A percentile compares a stretch with the other conserved stretches of the same genome.
Conservation (phyloP, 1,139 yeast species). For the Saccharomycopsis hybrid region DNA sequence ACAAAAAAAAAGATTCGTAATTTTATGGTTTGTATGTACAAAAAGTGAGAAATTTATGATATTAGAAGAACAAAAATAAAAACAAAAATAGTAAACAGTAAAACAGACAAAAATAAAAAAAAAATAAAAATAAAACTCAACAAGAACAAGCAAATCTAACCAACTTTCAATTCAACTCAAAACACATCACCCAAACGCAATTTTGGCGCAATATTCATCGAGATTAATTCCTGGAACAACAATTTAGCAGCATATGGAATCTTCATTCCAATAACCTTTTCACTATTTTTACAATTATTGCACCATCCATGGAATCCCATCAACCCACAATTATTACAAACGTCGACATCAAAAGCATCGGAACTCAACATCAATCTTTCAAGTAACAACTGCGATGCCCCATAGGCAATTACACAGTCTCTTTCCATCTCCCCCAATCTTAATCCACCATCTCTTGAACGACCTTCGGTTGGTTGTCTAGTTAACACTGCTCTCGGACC, state of each 20-base stretch:
- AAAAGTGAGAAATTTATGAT: no score
- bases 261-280: conserved; percentile 84
- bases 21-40: no score
- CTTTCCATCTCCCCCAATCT: conserved; percentile 99
- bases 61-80: no score
- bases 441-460: conserved; percentile 98
- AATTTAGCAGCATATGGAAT: conserved; percentile 97
- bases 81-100: conserved; percentile 28
- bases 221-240: conserved; percentile 88
- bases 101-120: no score
- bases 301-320: conserved; percentile 99
- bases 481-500: conserved; percentile 98
- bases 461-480: conserved; percentile 98
- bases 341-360: conserved; percentile 95
- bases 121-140: no score
- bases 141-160: no score
- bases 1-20: no score
- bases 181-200: conserved; percentile 84
- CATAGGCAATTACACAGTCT: conserved; percentile 99
- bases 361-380: conserved; percentile 96
- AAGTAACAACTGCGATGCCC: conserved; percentile 89
- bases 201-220: conserved; percentile 98
- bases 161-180: conserved; percentile 23
- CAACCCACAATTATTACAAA: conserved; percentile 92
- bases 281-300: conserved; percentile 86